Conservation (phyloP, 495 filamentous ascomycete species). For the Annulohypoxylon moriforme region DNA sequence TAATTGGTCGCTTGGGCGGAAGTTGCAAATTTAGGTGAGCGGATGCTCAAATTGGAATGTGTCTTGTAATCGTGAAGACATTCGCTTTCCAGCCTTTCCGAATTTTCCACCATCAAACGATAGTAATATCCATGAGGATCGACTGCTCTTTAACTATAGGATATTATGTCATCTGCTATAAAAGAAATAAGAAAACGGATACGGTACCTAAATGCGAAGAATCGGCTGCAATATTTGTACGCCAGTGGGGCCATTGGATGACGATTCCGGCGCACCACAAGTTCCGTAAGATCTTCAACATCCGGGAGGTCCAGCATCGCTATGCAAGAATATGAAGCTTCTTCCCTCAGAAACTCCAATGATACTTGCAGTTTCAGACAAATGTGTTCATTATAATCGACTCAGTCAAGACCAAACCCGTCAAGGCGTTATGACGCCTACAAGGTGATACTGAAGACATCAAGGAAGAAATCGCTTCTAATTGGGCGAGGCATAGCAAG, state of each 20-base stretch:
- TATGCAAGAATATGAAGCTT: not conserved
- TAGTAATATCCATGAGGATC: not conserved
- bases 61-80: no score
- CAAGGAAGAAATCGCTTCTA: not conserved
- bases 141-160: not conserved
- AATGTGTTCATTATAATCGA: not conserved
- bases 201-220: not conserved
- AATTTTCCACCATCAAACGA: not conserved
- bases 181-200: not conserved
- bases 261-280: not conserved
- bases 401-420: not conserved
- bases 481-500: not conserved
- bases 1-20: not conserved
- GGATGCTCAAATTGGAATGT: not conserved
- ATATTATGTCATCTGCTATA: not conserved
- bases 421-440: not conserved
- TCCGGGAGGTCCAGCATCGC: not conserved
- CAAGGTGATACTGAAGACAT: not conserved
- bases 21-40: not conserved
- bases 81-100: not conserved
- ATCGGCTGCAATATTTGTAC: not conserved
- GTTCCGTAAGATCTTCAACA: not conserved
- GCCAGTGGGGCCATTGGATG: not conserved
- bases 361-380: not conserved
- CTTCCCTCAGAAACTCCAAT: not conserved